Base-by-base conservation (phyloP, 495 filamentous ascomycete species). In the Clohesyomyces aquaticus region DNA sequence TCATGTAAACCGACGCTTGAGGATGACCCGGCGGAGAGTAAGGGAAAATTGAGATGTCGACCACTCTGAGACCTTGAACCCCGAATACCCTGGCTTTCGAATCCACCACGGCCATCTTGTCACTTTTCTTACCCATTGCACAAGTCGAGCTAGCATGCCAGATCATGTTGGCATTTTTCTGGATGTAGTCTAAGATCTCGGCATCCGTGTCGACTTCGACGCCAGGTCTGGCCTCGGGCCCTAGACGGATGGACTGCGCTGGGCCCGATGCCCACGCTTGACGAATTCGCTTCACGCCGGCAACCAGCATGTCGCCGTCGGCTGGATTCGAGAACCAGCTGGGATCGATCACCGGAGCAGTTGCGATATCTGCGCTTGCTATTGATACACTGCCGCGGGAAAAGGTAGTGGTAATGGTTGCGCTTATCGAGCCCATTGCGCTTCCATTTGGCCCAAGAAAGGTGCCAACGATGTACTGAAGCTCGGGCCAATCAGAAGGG, bases 331-430 rank as follows among this genome's bases (percentile, higher is more conserved):
- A 57, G 21, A 74, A 66, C 62, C 63, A 73, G 22, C 60, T 61
- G 0, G 59, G 68, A 42, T 71, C 63, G 63, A 73, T 66, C 48
- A 70, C 35, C 4, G 71, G 72, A 19, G 45, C 42, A 19, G 59
- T 51, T 12, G 51, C 43, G 11, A 49, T 63, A 32, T 48, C 35
- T 2, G 69, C 38, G 57, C 61, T 63, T 18, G 61, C 18, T 42
- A 69, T 69, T 14, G 59, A 59, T n/a, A 70, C 60, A 22, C 48
- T 71, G 22, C 68, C 68, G 12, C 63, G 61, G 6, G 65, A 67
- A 10, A 67, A 48, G 22, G 69, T 60, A 29, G 25, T 52, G 49
- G 22, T 27, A 26, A 52, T 52, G 12, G 49, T 52, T 29, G 49
- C 49, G 49, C 49, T 52, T 16, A 52, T 52, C 4, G 49, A 26